Conservation (phyloP, 805 yeast species). For the Metschnikowia kunwiensis region DNA sequence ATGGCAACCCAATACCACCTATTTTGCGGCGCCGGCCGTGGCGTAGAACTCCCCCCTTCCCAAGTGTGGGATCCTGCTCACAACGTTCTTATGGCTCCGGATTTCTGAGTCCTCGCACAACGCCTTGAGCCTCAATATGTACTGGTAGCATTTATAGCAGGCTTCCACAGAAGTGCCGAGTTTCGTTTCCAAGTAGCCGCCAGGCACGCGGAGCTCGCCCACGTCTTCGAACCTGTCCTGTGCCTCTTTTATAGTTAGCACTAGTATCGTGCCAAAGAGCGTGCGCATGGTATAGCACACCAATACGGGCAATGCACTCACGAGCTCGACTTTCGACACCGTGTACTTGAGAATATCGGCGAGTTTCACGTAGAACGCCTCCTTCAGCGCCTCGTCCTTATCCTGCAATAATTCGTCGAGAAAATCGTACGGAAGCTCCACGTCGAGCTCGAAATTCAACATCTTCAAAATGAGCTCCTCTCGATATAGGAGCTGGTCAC, state of each 20-base stretch:
- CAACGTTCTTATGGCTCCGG: conserved; percentile 18
- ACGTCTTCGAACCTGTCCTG: conserved; percentile 13
- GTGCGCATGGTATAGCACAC: conserved; percentile 34
- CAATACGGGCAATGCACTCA: conserved; percentile 38
- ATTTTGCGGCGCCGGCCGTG: conserved; percentile 4
- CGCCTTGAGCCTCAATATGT: conserved; percentile 15
- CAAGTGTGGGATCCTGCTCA: conserved; percentile 12
- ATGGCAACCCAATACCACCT: too few relatives aligned
- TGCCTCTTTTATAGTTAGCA: conserved; percentile 19
- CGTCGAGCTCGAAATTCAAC: conserved; percentile 38
- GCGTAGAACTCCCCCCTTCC: conserved; percentile 10
- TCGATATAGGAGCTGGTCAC: conserved; percentile 42
- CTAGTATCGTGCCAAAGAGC: conserved; percentile 27
- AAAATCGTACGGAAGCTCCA: conserved; percentile 38
- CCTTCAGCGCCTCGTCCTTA: conserved; percentile 9
- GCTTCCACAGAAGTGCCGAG: conserved; percentile 8
- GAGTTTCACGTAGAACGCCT: conserved; percentile 13
- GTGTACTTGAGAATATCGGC: conserved; percentile 28
- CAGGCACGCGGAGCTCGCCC: conserved; percentile 11
- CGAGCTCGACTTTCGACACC: conserved; percentile 34
- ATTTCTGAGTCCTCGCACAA: conserved; percentile 19
- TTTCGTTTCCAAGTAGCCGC: conserved; percentile 8
- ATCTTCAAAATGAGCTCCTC: conserved; percentile 40
- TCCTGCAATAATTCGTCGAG: conserved; percentile 23
- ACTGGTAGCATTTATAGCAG: conserved; percentile 17